A percentile compares a stretch with the other conserved stretches of the same genome.
Conservation (phyloP, 225 moss, liverwort and hornwort genomes). For the Bryoerythrophyllum caledonicum region DNA sequence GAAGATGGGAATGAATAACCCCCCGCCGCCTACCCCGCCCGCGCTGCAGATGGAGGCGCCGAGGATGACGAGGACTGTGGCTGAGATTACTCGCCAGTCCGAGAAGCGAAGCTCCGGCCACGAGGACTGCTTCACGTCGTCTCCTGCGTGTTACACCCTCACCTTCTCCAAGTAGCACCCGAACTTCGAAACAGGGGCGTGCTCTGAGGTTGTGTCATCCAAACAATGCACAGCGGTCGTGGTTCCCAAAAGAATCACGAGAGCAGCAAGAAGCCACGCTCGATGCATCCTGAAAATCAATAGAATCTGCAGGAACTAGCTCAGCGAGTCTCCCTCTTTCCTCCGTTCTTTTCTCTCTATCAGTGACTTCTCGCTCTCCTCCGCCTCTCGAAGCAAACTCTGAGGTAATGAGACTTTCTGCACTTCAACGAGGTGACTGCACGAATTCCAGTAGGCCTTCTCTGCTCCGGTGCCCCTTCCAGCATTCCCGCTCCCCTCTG, state of each 20-base stretch:
- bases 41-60: conserved; percentile 33
- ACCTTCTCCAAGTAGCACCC: conserved; percentile 7
- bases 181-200: neutral
- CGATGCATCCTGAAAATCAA: conserved; percentile 22
- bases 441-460: too few species aligned
- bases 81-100: conserved; percentile 30
- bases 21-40: conserved; percentile 30
- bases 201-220: neutral
- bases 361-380: too few species aligned
- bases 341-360: neutral
- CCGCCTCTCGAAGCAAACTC: neutral
- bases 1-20: conserved; percentile 37
- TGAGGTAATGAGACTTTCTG: neutral
- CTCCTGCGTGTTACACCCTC: conserved; percentile 10
- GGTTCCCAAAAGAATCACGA: conserved; percentile 6
- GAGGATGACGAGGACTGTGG: conserved; percentile 17
- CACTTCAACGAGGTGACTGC: neutral
- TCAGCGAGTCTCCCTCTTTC: neutral
- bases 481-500: too few species aligned
- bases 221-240: conserved; percentile 8
- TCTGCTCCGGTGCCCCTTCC: too few species aligned
- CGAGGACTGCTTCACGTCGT: conserved; percentile 30
- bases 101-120: conserved; percentile 41
- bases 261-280: conserved; percentile 25
- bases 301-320: too few species aligned